phyloP scores from a whole-genome alignment of 805 yeast genomes.

The Sugiyamaella smithiae region DNA sequence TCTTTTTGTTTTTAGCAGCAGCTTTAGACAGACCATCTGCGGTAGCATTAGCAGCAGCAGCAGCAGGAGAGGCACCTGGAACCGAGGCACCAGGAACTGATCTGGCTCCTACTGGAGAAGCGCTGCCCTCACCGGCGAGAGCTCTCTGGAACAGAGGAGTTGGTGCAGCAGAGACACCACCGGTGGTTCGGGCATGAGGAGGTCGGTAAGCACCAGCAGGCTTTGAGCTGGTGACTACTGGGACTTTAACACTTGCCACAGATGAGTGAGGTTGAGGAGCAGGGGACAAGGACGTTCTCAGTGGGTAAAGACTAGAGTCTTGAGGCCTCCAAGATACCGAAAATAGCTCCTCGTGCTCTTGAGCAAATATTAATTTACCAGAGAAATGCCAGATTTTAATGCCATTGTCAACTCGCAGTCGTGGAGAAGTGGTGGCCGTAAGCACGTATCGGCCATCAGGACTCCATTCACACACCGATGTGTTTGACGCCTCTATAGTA shows the following conservation, averaged over 20 bases:
- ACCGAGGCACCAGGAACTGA: slow-evolving; percentile 29
- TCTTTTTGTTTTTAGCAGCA: slow-evolving; percentile 72
- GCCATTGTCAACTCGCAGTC: slow-evolving; percentile 95
- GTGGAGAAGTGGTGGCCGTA: slow-evolving; percentile 96
- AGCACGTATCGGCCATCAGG: slow-evolving; percentile 92
- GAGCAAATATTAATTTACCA: slow-evolving; percentile 74
- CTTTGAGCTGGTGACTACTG: slow-evolving; percentile 44
- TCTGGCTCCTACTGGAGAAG: slow-evolving; percentile 20
- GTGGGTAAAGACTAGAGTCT: slow-evolving; percentile 53
- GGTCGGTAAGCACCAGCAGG: slow-evolving; percentile 94
- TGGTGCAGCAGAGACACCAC: slow-evolving; percentile 34
- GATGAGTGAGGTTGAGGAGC: slow-evolving; percentile 70
- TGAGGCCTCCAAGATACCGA: slow-evolving; percentile 84
- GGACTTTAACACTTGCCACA: slow-evolving; percentile 42
- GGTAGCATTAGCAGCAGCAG: slow-evolving; percentile 55
- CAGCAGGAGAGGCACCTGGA: slow-evolving; percentile 28
- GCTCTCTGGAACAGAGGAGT: slow-evolving; percentile 28
- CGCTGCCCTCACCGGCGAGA: slow-evolving; percentile 13
- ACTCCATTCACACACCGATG: slow-evolving; percentile 96
- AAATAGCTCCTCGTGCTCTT: slow-evolving; percentile 78
- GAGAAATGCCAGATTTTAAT: slow-evolving; percentile 88
- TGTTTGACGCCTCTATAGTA: slow-evolving; percentile 86
- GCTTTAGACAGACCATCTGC: slow-evolving; percentile 52
- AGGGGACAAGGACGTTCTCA: slow-evolving; percentile 37
- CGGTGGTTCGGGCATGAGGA: slow-evolving; percentile 75